Evolutionary conservation across 345 rosid species (phyloP).

Genomic region (Gossypium australe): DNA sequence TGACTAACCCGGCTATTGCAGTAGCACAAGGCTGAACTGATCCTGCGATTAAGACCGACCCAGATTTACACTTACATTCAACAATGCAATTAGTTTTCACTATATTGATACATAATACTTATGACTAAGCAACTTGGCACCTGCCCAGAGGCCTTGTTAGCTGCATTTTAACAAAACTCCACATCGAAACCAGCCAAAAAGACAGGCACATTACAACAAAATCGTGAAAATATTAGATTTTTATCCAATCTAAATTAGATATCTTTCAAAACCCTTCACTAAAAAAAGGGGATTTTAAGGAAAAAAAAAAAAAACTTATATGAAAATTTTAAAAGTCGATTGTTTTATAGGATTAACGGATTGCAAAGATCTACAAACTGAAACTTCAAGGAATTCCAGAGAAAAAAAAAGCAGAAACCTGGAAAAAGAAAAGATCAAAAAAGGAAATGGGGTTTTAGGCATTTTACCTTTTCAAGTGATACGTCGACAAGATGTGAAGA

Average conservation of each 20-base stretch:
- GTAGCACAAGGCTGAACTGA: neutral
- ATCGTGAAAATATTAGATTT: neutral
- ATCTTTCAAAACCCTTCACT: neutral
- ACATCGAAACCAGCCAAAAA: neutral
- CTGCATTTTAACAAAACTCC: neutral
- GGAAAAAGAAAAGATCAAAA: neutral
- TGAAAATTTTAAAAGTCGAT: neutral
- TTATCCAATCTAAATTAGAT: neutral
- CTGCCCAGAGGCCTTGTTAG: neutral
- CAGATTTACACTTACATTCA: neutral
- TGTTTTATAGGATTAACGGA: neutral
- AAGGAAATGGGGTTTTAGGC: neutral
- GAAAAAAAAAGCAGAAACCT: neutral
- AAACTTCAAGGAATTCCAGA: neutral
- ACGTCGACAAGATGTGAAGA: neutral
- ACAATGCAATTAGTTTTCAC: neutral
- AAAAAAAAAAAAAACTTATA: neutral
- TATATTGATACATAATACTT: neutral
- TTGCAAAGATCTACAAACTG: neutral
- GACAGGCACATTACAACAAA: neutral
- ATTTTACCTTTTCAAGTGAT: neutral
- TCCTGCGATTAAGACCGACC: slow-evolving; percentile 26
- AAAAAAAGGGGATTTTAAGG: neutral
- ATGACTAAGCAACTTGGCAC: slow-evolving; percentile 1
- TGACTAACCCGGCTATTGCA: slow-evolving; percentile 9